Conservation (phyloP, 257 asterid species). For the Echium plantagineum region DNA sequence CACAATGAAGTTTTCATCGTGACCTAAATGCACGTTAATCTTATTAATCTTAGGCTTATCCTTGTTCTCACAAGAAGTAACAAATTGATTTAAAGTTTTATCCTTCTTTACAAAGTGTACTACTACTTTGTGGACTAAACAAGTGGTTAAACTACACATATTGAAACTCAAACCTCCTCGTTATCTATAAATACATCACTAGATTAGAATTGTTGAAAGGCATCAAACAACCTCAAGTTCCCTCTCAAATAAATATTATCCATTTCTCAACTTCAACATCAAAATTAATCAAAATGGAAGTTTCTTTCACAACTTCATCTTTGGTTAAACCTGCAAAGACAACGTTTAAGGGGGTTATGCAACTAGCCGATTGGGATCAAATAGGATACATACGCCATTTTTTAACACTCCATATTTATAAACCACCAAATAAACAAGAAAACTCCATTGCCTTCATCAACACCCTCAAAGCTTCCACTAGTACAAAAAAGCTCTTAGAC, state of each 20-base stretch:
- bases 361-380: background rate
- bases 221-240: background rate
- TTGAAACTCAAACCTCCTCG: too few relatives aligned
- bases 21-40: too few relatives aligned
- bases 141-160: background rate
- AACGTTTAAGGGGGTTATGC: slow-evolving; percentile 1
- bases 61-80: too few relatives aligned
- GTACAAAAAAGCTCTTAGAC: too few relatives aligned
- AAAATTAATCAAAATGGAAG: background rate
- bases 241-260: too few relatives aligned
- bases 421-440: background rate
- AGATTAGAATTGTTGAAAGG: background rate
- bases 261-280: background rate
- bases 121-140: too few relatives aligned
- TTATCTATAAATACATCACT: background rate
- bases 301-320: background rate
- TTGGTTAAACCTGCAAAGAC: background rate
- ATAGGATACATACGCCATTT: background rate
- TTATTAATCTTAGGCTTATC: too few relatives aligned
- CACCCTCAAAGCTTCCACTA: background rate
- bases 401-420: background rate
- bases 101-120: too few relatives aligned
- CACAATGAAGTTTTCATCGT: too few relatives aligned
- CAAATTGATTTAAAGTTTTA: too few relatives aligned
- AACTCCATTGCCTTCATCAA: background rate